A percentile compares a stretch with the other conserved stretches of the same genome.
Conservation (phyloP, 306 rosid species). For the Senna siamea region DNA sequence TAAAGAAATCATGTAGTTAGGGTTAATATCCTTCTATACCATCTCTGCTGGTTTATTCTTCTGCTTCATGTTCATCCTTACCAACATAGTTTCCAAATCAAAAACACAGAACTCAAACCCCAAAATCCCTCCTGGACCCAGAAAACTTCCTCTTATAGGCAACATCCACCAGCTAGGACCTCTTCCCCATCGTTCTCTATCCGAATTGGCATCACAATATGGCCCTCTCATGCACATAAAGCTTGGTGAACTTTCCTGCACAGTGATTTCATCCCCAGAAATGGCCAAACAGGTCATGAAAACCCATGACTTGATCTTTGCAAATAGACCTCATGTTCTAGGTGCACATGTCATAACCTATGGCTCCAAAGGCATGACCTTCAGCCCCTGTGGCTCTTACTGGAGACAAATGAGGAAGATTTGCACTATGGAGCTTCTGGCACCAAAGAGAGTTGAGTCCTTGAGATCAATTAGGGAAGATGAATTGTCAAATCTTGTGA, state of each 20-base stretch:
- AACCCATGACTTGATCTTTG: slow-evolving; percentile 42
- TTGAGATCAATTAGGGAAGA: slow-evolving; percentile 32
- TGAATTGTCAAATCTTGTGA: slow-evolving; percentile 34
- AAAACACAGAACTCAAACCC: slow-evolving; percentile 34
- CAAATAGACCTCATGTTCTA: slow-evolving; percentile 42
- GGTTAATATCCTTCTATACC: neutral
- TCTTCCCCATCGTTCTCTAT: slow-evolving; percentile 29
- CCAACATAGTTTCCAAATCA: slow-evolving; percentile 37
- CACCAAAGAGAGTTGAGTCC: slow-evolving; percentile 33
- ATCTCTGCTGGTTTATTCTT: slow-evolving; percentile 9
- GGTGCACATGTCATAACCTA: slow-evolving; percentile 13
- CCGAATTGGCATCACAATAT: slow-evolving; percentile 31
- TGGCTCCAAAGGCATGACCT: slow-evolving; percentile 20
- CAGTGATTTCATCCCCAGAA: slow-evolving; percentile 47
- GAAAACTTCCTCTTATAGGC: slow-evolving; percentile 43
- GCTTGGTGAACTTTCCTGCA: slow-evolving; percentile 39
- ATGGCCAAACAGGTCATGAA: slow-evolving; percentile 49
- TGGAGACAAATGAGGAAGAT: slow-evolving; percentile 44
- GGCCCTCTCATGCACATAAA: slow-evolving; percentile 46
- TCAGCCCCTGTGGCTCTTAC: slow-evolving; percentile 37
- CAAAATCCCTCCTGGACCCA: slow-evolving; percentile 47
- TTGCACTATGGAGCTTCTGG: slow-evolving; percentile 34
- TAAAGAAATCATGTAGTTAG: slow-evolving; percentile 32
- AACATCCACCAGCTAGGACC: slow-evolving; percentile 43
- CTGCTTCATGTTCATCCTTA: slow-evolving; percentile 33